Conservation (phyloP, 2,329 filamentous ascomycete genomes). For the Penicillium oxalicum region DNA sequence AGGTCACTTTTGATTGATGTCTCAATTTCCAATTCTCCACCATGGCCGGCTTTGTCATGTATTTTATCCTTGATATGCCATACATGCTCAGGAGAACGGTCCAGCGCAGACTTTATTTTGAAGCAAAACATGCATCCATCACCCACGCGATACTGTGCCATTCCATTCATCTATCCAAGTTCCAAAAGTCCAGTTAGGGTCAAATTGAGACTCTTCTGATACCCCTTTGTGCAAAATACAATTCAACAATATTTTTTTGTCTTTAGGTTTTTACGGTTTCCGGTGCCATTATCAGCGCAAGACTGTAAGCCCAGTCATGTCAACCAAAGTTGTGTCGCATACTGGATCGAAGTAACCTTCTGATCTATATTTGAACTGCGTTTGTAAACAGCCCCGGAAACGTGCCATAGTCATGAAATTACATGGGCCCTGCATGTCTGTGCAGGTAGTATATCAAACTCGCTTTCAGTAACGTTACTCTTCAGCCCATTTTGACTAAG, state of each 20-base stretch:
- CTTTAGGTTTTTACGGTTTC: not conserved
- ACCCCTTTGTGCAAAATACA: constrained; percentile 4
- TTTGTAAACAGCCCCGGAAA: too few relatives aligned
- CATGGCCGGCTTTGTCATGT: too few relatives aligned
- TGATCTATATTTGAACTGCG: too few relatives aligned
- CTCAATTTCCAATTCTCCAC: not conserved
- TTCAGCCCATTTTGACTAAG: not conserved
- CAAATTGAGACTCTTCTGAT: not conserved
- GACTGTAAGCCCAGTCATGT: constrained; percentile 3
- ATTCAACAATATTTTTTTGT: not conserved
- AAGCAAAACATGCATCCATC: too few relatives aligned
- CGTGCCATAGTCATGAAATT: too few relatives aligned
- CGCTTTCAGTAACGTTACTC: not conserved
- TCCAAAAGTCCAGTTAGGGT: too few relatives aligned
- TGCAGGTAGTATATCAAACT: not conserved
- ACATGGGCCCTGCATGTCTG: too few relatives aligned
- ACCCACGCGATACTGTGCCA: too few relatives aligned
- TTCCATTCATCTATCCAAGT: too few relatives aligned
- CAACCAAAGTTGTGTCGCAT: constrained; percentile 2
- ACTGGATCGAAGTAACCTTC: too few relatives aligned
- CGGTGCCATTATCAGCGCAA: not conserved
- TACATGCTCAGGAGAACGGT: too few relatives aligned
- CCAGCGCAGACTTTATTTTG: not conserved
- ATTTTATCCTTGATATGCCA: not conserved
- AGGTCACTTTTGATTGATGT: constrained; percentile 67